Evolutionary conservation across 1,284 basidiomycete genomes (phyloP), one percentile per base, ranked within the genome.

Genomic region (Ganoderma resinaceum): DNA sequence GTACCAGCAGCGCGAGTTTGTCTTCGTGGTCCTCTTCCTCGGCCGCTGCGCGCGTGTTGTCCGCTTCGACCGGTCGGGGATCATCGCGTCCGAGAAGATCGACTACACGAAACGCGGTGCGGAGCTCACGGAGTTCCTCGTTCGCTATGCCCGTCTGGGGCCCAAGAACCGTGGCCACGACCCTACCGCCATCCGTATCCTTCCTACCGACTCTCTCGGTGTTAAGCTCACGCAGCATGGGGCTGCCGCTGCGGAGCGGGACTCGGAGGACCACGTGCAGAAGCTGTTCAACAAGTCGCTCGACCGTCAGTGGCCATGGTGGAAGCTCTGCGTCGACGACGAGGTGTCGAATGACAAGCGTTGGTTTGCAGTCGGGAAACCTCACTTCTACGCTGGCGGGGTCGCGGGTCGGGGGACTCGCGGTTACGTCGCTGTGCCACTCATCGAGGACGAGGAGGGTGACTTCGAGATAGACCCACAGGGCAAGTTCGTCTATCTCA

Each of bases 1-100:
- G 2, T 52, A 55, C 43, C 70, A 74, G 57, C 63, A 63, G 29
- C 60, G 62, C 37, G 59, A 23, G 26, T 57, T 40, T 23, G 40
- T 57, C n/a, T 72, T 53, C 62, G 43, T 49, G 29, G 23, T 72
- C 49, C 23, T 69, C 37, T 60, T 74, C 61, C 40, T 72, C 23
- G 67, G 69, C 42, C 29, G 53, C 9, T 62, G 49, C 40, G 71
- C 64, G 2, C 70, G 73, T 16, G 12, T 74, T 23, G 11, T 64
- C 18, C 49, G 63, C 23, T 38, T 62, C 49, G 72, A 74, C 33
- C 61, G 69, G n/a, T 63, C 70, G 0, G 68, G 68, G 4, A 18
- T 64, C 40, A n/a, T 65, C 52, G 61, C 64, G 14, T 60, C 67
- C 0, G 43, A 66, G 60, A 62, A 66, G 60, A 62, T 73, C 68